Evolutionary conservation across 179 eudicot species (phyloP).

Genomic region (Heliamphora pulchella): DNA sequence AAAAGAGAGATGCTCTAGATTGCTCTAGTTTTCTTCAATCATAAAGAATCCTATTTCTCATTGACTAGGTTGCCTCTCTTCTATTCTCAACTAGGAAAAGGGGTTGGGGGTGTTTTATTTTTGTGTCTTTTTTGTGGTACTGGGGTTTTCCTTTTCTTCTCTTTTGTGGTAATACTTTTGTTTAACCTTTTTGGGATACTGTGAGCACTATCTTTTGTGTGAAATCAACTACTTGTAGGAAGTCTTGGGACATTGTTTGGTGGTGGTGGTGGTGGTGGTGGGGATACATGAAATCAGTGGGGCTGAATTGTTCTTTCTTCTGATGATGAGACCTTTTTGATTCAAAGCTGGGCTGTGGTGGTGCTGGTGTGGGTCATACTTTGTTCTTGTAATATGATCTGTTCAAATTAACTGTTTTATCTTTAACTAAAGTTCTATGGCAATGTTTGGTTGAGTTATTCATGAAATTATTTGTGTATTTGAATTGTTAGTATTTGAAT

Average conservation of each 20-base stretch:
- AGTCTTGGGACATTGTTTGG: conserved; percentile 13
- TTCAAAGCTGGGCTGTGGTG: conserved; percentile 6
- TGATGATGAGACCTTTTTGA: conserved; percentile 12
- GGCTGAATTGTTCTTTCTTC: not conserved
- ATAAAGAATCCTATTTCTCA: not conserved
- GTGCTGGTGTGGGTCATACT: conserved; percentile 15
- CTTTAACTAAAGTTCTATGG: too few species aligned
- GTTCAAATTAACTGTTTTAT: too few species aligned
- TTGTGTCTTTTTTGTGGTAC: not conserved
- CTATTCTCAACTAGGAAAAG: not conserved
- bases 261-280: conserved; percentile 18
- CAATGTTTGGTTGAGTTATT: too few species aligned
- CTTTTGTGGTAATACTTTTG: not conserved
- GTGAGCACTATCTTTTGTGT: not conserved
- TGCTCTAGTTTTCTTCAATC: conserved; percentile 5
- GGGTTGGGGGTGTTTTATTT: not conserved
- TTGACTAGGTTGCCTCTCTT: not conserved
- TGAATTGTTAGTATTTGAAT: too few species aligned
- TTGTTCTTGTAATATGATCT: not conserved
- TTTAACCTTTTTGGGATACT: conserved; percentile 1
- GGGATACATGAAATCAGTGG: conserved; percentile 19
- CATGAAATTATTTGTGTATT: too few species aligned
- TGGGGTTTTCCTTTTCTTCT: not conserved
- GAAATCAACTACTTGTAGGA: conserved; percentile 5
- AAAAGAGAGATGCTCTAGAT: not conserved